Conservation (phyloP, 2,329 filamentous ascomycete genomes). For the Fusarium continuum region DNA sequence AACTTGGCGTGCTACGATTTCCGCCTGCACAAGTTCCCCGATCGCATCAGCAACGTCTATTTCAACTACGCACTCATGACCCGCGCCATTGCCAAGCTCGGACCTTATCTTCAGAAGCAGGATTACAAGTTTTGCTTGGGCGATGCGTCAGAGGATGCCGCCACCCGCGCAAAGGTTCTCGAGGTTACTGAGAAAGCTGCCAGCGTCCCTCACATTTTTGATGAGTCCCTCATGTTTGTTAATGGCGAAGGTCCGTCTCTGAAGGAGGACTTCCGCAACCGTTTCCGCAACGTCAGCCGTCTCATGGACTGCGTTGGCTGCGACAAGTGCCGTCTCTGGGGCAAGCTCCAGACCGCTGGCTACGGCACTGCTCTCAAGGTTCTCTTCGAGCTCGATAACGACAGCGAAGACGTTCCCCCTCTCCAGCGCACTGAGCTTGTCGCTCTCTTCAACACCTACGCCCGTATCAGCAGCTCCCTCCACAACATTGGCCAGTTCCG, state of each 20-base stretch:
- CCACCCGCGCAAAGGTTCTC: constrained; percentile 85
- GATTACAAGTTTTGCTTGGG: constrained; percentile 93
- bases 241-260: constrained; percentile 77
- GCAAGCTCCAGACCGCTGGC: constrained; percentile 93
- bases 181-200: constrained; percentile 76
- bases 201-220: constrained; percentile 82
- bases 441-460: constrained; percentile 92
- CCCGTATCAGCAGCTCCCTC: constrained; percentile 83
- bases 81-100: constrained; percentile 89
- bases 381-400: constrained; percentile 88
- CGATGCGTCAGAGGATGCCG: constrained; percentile 78
- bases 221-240: constrained; percentile 95
- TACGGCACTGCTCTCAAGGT: constrained; percentile 96
- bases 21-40: constrained; percentile 84
- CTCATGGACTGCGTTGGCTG: constrained; percentile 99
- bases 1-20: constrained; percentile 89
- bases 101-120: constrained; percentile 72
- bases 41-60: constrained; percentile 96
- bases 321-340: constrained; percentile 98
- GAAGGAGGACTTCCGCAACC: constrained; percentile 97
- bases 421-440: constrained; percentile 92
- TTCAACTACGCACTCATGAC: constrained; percentile 99
- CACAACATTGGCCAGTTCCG: constrained; percentile 78
- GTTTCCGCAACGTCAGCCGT: constrained; percentile 95
- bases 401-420: constrained; percentile 69